phyloP scores from a whole-genome alignment of 2,329 filamentous ascomycete species.

The Arthrobotrys megalospora region DNA sequence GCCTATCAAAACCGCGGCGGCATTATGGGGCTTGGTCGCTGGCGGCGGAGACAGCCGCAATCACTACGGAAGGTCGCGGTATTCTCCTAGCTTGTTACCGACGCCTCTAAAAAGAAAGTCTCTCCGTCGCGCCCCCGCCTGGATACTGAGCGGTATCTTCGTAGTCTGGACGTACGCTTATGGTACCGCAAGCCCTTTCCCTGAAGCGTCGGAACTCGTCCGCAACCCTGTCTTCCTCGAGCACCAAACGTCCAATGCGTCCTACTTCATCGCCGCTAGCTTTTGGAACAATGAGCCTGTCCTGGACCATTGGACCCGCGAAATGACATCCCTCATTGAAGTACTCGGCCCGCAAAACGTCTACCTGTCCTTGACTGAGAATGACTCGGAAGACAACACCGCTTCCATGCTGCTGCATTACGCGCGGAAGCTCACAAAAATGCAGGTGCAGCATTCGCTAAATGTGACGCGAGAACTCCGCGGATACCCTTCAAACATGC shows the following conservation, averaged over 20 bases:
- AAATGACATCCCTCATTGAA: constrained; percentile 44
- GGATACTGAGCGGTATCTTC: constrained; percentile 35
- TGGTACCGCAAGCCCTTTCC: constrained; percentile 39
- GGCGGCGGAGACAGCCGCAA: neutral
- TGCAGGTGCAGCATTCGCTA: constrained; percentile 31
- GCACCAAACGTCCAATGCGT: constrained; percentile 32
- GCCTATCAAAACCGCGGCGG: constrained; percentile 34
- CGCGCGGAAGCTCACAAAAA: constrained; percentile 47
- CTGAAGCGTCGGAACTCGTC: constrained; percentile 21
- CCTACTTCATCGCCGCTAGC: constrained; percentile 54
- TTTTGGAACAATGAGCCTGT: constrained; percentile 59
- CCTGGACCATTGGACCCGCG: constrained; percentile 40
- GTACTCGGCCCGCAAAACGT: constrained; percentile 42
- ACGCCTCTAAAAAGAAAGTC: constrained; percentile 12
- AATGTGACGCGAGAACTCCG: constrained; percentile 51
- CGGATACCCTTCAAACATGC: constrained; percentile 49
- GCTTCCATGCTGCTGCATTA: constrained; percentile 46
- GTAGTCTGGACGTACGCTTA: constrained; percentile 37
- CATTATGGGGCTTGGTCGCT: constrained; percentile 15
- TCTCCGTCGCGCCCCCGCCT: neutral
- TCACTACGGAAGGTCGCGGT: constrained; percentile 20
- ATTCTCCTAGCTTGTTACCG: constrained; percentile 25
- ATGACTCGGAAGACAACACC: constrained; percentile 59
- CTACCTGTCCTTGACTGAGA: constrained; percentile 56
- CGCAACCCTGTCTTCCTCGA: constrained; percentile 31